Evolutionary conservation across 2,329 filamentous ascomycete genomes (phyloP), one percentile per base, ranked within the genome.

Genomic region (Tolypocladium guangdongense): DNA sequence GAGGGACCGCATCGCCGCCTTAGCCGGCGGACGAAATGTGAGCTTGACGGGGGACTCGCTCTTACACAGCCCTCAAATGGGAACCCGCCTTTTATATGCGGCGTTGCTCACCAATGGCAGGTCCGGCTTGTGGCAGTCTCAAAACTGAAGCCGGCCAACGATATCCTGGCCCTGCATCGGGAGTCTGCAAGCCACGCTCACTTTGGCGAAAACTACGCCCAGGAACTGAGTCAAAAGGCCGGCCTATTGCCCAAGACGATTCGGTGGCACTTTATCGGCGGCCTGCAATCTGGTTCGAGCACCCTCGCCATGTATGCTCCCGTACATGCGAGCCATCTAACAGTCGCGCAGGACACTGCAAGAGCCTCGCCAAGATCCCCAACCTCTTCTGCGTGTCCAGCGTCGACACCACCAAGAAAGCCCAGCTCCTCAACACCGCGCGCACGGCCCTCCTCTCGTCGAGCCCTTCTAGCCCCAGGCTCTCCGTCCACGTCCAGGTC

Each of bases 181-280:
- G 70, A 76, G 0, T 75, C 78, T 1, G 68, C 73, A 33, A 69
- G 73, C 1, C 88, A 91, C 52, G 61, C 76, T 20, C 89, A 99
- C 72, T 97, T 97, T 68, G 93, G 93, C 62, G 93, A 99, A 73
- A 99, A 99, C 75, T 99, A 99, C 73, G 79, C 87, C 4, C 88
- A 92, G 71, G 93, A 99, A 70, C 80, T 99, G 52, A 78, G 80
- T 55, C 87, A 95, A 67, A 99, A 99, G 71, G 86, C 90, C 1
- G 78, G 80, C 37, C 67, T 96, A 22, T 80, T 99, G 12, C 92
- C 93, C 0, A 72, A 73, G 46, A 79, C 78, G 36, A 87, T 99
- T 59, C 79, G 80, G 62, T 99, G 93, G 93, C 93, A 99, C 71
- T 96, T 97, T 70, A 99, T 97, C 67, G 93, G 93, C 39, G 90